Evolutionary conservation across 1,139 yeast species (phyloP).

Genomic region (Saccharomycopsis crataegensis): DNA sequence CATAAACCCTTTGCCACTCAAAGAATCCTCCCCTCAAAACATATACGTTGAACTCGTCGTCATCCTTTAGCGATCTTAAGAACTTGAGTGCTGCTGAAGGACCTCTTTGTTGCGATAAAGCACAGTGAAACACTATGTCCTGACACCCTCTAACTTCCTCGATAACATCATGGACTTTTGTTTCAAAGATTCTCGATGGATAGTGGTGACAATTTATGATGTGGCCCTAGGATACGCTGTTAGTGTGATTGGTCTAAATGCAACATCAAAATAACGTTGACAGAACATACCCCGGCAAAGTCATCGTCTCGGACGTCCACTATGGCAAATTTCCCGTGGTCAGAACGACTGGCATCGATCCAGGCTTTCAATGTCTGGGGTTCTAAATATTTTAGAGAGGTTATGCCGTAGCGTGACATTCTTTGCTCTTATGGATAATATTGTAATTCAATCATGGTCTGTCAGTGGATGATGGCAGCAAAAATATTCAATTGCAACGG

Average conservation of each 20-base stretch:
- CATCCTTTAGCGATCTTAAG: conserved; percentile 40
- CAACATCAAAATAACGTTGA: not conserved
- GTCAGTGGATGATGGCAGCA: too few species aligned
- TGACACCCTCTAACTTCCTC: conserved; percentile 33
- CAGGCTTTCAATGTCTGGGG: conserved; percentile 39
- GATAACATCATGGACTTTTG: conserved; percentile 37
- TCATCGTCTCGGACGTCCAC: conserved; percentile 88
- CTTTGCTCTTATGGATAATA: not conserved
- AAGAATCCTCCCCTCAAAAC: conserved; percentile 80
- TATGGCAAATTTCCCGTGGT: conserved; percentile 46
- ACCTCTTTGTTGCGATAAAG: conserved; percentile 82
- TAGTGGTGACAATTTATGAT: conserved; percentile 54
- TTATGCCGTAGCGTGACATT: conserved; percentile 12
- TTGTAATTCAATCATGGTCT: too few species aligned
- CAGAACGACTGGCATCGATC: conserved; percentile 35
- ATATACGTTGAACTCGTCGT: conserved; percentile 47
- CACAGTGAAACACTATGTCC: conserved; percentile 82
- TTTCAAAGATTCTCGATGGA: conserved; percentile 47
- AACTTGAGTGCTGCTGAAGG: conserved; percentile 75
- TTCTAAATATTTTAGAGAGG: conserved; percentile 34
- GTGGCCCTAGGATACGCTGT: conserved; percentile 44
- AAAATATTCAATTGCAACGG: too few species aligned
- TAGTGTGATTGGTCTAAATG: conserved; percentile 21
- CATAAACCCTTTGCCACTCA: conserved; percentile 73
- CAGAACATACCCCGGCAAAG: conserved; percentile 44